phyloP scores from a whole-genome alignment of 441 rosid genomes.

The Adansonia rubrostipa region DNA sequence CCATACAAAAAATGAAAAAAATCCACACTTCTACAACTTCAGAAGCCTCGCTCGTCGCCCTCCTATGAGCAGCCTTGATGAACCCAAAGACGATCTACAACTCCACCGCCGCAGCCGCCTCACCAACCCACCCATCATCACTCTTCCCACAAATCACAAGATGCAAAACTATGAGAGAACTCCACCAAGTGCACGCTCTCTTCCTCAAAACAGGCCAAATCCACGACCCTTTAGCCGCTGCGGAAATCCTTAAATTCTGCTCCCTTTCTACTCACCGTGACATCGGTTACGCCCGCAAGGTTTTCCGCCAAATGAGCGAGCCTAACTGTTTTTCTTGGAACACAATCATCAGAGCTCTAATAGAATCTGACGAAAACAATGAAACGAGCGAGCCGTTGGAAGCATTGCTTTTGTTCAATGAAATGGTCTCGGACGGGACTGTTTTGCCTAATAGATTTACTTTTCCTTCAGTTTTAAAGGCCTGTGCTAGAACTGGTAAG shows the following conservation, averaged over 20 bases:
- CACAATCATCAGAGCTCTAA: slow-evolving; percentile 62
- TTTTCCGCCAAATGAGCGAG: slow-evolving; percentile 48
- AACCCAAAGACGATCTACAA: neutral
- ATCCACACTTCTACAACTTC: neutral
- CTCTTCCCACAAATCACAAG: slow-evolving; percentile 60
- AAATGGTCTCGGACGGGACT: slow-evolving; percentile 47
- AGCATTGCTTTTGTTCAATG: slow-evolving; percentile 45
- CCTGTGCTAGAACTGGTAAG: slow-evolving; percentile 53
- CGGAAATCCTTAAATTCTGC: slow-evolving; percentile 57
- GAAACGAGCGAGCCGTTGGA: slow-evolving; percentile 28
- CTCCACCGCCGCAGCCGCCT: neutral
- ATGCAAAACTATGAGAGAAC: slow-evolving; percentile 51
- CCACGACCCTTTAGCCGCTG: slow-evolving; percentile 67
- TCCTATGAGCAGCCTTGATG: neutral
- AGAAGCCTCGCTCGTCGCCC: neutral
- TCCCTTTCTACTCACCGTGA: slow-evolving; percentile 49
- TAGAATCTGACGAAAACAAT: slow-evolving; percentile 44
- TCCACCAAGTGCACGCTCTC: slow-evolving; percentile 64
- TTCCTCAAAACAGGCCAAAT: slow-evolving; percentile 65
- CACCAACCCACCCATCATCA: slow-evolving; percentile 34
- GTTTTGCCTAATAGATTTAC: slow-evolving; percentile 63
- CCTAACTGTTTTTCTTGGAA: slow-evolving; percentile 82
- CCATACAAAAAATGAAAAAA: neutral
- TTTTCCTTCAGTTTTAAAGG: slow-evolving; percentile 69
- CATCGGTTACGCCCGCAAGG: slow-evolving; percentile 47